phyloP scores from a whole-genome alignment of 164 flowering plant species.

The Buxus sempervirens region DNA sequence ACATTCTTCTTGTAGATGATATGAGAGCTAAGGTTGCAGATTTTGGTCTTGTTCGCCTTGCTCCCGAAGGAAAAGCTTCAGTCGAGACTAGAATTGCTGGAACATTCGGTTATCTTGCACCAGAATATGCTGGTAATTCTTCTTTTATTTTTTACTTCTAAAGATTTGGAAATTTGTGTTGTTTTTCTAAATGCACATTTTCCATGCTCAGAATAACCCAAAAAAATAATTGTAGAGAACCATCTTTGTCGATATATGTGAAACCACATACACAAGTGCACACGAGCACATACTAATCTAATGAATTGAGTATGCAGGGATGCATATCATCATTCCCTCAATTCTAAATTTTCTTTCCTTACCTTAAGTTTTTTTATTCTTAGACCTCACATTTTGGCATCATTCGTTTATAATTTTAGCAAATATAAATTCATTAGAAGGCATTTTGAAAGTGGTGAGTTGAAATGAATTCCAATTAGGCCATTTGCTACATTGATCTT shows the following conservation, averaged over 20 bases:
- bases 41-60: constrained; percentile 92
- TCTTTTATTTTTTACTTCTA: neutral
- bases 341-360: too few relatives aligned
- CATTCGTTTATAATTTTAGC: too few relatives aligned
- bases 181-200: neutral
- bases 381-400: too few relatives aligned
- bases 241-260: neutral
- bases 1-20: constrained; percentile 91
- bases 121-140: constrained; percentile 89
- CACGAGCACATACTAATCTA: too few relatives aligned
- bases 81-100: constrained; percentile 84
- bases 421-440: too few relatives aligned
- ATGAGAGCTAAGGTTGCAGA: constrained; percentile 96
- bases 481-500: too few relatives aligned
- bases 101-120: constrained; percentile 94
- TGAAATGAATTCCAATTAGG: too few relatives aligned
- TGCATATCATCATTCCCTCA: too few relatives aligned
- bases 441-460: too few relatives aligned
- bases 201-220: neutral
- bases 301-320: too few relatives aligned
- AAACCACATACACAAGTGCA: too few relatives aligned
- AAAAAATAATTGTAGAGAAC: neutral
- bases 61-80: constrained; percentile 81
- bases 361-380: too few relatives aligned
- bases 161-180: neutral